Evolutionary conservation across 2,329 filamentous ascomycete species (phyloP).

Genomic region (Fonsecaea pedrosoi): DNA sequence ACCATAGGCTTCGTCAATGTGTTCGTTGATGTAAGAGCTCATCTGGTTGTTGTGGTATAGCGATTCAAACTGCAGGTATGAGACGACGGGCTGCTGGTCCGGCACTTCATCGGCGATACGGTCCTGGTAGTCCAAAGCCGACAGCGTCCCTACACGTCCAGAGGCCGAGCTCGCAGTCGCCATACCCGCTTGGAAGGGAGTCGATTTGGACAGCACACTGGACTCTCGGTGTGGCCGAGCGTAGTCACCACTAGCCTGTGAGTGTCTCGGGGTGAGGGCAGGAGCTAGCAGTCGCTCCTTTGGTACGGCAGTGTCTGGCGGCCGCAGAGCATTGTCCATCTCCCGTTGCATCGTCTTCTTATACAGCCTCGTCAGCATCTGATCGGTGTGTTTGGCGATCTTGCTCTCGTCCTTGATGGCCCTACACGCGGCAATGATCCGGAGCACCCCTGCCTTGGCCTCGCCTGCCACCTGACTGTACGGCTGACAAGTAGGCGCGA

Average conservation of each 20-base stretch:
- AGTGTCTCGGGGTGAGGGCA: conserved; percentile 6
- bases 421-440: conserved; percentile 42
- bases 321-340: conserved; percentile 33
- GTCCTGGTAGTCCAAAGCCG: conserved; percentile 1
- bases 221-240: not conserved
- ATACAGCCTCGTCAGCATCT: conserved; percentile 42
- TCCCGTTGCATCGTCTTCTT: conserved; percentile 40
- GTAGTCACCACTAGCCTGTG: conserved; percentile 5
- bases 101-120: not conserved
- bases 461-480: conserved; percentile 42
- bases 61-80: conserved; percentile 28
- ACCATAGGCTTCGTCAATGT: conserved; percentile 30
- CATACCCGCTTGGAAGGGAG: not conserved
- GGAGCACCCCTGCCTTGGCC: conserved; percentile 43
- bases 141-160: not conserved
- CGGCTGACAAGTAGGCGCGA: conserved; percentile 43
- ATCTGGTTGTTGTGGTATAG: conserved; percentile 19
- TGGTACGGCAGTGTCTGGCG: conserved; percentile 1
- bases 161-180: not conserved
- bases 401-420: conserved; percentile 39
- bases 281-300: conserved; percentile 3
- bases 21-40: conserved; percentile 13
- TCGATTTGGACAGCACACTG: not conserved
- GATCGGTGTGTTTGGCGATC: conserved; percentile 42
- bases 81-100: conserved; percentile 18